Evolutionary conservation across 2,329 filamentous ascomycete species (phyloP).

Genomic region (Escovopsis sp.): DNA sequence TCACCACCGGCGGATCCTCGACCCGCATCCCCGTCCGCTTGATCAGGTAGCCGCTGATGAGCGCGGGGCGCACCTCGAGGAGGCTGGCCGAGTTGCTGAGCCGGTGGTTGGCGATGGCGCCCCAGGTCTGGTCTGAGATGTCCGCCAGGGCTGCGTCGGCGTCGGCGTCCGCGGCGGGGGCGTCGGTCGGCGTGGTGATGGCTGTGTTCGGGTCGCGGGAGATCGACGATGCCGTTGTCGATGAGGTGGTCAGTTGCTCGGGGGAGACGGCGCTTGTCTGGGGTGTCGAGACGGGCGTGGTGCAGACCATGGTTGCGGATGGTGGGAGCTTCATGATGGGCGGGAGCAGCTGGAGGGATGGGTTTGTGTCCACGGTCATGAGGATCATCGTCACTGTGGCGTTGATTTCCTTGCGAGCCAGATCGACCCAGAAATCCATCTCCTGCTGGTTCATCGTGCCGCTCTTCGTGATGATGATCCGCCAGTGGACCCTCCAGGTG

Average conservation of each 20-base stretch:
- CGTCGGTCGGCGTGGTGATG: slow-evolving; percentile 32
- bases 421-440: slow-evolving; percentile 41
- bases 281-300: slow-evolving; percentile 56
- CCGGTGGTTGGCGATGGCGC: slow-evolving; percentile 52
- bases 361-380: slow-evolving; percentile 49
- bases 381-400: slow-evolving; percentile 41
- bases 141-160: slow-evolving; percentile 56
- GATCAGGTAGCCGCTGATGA: slow-evolving; percentile 51
- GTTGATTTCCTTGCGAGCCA: slow-evolving; percentile 37
- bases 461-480: slow-evolving; percentile 59
- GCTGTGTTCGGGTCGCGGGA: slow-evolving; percentile 22
- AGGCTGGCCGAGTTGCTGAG: slow-evolving; percentile 44
- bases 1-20: slow-evolving; percentile 43
- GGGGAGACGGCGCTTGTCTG: slow-evolving; percentile 45
- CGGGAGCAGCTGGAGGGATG: slow-evolving; percentile 48
- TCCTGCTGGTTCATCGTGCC: slow-evolving; percentile 54
- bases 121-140: slow-evolving; percentile 62
- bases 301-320: slow-evolving; percentile 31
- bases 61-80: slow-evolving; percentile 39
- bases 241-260: slow-evolving; percentile 36
- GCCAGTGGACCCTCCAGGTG: slow-evolving; percentile 58
- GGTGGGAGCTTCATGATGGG: slow-evolving; percentile 34
- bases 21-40: slow-evolving; percentile 42
- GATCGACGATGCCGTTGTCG: slow-evolving; percentile 24
- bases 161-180: slow-evolving; percentile 26